phyloP scores from a whole-genome alignment of 2,329 filamentous ascomycete species.

The Ascochyta rabiei region DNA sequence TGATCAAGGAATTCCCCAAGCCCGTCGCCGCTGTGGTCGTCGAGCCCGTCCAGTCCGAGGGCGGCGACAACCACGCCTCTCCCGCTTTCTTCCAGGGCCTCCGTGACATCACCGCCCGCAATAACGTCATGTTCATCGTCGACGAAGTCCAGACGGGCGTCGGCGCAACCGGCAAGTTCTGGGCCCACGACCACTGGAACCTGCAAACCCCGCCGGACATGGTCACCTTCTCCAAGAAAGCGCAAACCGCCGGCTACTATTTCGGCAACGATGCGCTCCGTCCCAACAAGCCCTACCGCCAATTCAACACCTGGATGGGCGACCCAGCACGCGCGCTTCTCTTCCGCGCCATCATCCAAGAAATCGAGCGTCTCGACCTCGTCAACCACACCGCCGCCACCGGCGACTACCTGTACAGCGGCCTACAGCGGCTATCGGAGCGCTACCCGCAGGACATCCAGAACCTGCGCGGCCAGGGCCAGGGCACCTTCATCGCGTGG shows the following conservation, averaged over 20 bases:
- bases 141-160: constrained; percentile 95
- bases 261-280: constrained; percentile 79
- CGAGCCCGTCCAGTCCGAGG: constrained; percentile 92
- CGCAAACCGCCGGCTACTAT: constrained; percentile 92
- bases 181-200: constrained; percentile 96
- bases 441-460: constrained; percentile 78
- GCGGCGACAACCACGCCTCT: constrained; percentile 91
- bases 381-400: constrained; percentile 78
- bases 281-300: constrained; percentile 91
- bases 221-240: constrained; percentile 95
- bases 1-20: constrained; percentile 78
- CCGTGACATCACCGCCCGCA: constrained; percentile 76
- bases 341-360: constrained; percentile 83
- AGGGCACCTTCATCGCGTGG: constrained; percentile 92
- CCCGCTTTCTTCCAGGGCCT: constrained; percentile 86
- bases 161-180: constrained; percentile 91
- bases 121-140: constrained; percentile 84
- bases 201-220: constrained; percentile 82
- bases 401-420: constrained; percentile 77
- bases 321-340: constrained; percentile 84
- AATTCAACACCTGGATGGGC: constrained; percentile 99
- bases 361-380: constrained; percentile 78
- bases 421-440: constrained; percentile 69
- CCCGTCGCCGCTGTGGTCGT: constrained; percentile 83
- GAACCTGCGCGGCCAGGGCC: constrained; percentile 85